Evolutionary conservation across 2,329 filamentous ascomycete species (phyloP).

Genomic region (Elsinoe perseae): DNA sequence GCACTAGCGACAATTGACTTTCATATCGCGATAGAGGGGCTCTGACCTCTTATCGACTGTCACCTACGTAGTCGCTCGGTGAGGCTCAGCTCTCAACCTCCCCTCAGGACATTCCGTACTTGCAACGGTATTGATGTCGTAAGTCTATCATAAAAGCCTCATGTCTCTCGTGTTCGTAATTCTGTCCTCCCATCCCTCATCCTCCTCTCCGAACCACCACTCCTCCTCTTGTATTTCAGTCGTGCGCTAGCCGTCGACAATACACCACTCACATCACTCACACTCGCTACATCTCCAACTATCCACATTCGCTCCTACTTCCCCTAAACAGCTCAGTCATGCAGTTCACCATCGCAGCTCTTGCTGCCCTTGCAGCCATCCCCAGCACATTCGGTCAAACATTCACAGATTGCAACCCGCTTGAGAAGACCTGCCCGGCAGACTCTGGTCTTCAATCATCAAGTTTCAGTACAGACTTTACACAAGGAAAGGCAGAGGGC

Average conservation of each 20-base stretch:
- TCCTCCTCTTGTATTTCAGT: neutral
- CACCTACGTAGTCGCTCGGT: neutral
- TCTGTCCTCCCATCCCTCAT: constrained; percentile 7
- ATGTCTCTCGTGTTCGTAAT: constrained; percentile 13
- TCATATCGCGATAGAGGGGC: constrained; percentile 8
- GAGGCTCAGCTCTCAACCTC: neutral
- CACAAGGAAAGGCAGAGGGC: constrained; percentile 51
- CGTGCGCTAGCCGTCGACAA: constrained; percentile 16
- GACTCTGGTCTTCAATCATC: constrained; percentile 61
- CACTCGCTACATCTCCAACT: constrained; percentile 7
- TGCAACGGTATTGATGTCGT: constrained; percentile 8
- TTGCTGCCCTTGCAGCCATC: constrained; percentile 33
- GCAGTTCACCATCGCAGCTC: constrained; percentile 27
- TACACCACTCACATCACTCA: neutral
- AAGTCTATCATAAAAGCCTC: constrained; percentile 11
- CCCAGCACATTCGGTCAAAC: constrained; percentile 61
- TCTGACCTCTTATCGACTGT: neutral
- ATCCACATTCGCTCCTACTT: constrained; percentile 10
- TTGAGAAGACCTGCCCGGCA: constrained; percentile 60
- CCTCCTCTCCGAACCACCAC: constrained; percentile 9
- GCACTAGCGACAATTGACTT: constrained; percentile 13
- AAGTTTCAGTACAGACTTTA: constrained; percentile 44
- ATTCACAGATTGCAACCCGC: constrained; percentile 68
- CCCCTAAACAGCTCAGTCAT: constrained; percentile 20
- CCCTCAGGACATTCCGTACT: neutral